Evolutionary conservation across 208 protist genomes (phyloP), one percentile per base, ranked within the genome.

Genomic region (Leishmania aethiopica): DNA sequence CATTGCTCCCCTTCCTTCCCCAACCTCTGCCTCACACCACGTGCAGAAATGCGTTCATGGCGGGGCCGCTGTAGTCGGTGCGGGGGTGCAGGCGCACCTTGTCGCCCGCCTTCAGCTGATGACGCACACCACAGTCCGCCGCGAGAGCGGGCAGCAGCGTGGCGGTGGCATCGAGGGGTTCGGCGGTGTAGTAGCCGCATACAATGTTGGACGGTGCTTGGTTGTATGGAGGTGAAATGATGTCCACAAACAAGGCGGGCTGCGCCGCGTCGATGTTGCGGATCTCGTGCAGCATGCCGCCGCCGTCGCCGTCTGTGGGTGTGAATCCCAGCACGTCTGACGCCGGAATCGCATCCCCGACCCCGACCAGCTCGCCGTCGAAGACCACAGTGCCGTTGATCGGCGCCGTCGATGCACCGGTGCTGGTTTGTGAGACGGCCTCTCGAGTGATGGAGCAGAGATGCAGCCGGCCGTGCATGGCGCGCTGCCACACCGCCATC

Each of bases 181-280:
- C 75, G 6, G 83, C 81, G 11, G 40, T 76, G 79, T 89, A 96
- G 83, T 94, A 96, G 15, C 84, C 88, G 76, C 93, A 96, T 0
- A 84, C 42, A 42, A 90, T 86, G 73, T 92, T 78, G 40, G 86
- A 32, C 7, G 90, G 89, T 25, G 80, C 57, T 19, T 62, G 80
- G 55, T 92, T 78, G 82, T 96, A 96, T 2, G 93, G 90, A 15
- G 91, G 93, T 0, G 93, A 67, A 45, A 94, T 95, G 69, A 95
- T 88, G 79, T 96, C 91, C 19, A 96, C 75, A 60, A 95, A 92
- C 35, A 96, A 73, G 2, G 92, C 91, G 0, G 93, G 93, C 10
- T 78, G 76, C 42, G 25, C 35, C 13, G 79, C 75, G 37, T 93
- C 79, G 28, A 80, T 49, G 80, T 96, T 96, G 22, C 71, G 57